These are phyloP conservation scores for Candida golubevii DNA, from an alignment of 805 yeast genomes.

Conservation along the genomic window DNA sequence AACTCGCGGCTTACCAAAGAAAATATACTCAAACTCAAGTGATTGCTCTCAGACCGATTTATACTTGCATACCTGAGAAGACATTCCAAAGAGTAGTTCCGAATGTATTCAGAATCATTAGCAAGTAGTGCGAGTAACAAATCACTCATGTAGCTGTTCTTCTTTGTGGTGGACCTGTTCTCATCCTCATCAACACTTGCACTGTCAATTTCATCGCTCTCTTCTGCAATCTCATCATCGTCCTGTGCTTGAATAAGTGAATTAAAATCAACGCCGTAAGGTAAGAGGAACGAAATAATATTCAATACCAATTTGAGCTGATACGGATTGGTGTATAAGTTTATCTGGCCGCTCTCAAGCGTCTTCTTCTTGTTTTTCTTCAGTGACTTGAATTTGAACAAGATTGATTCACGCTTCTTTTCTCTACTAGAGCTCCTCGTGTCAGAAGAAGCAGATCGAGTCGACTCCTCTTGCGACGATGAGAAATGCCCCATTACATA, in stretches of 20 bases:
- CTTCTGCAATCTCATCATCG: conserved; percentile 7
- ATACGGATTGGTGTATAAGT: conserved; percentile 31
- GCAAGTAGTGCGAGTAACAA: conserved; percentile 29
- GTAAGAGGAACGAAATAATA: conserved; percentile 29
- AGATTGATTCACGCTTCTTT: conserved; percentile 21
- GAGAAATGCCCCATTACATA: conserved; percentile 30
- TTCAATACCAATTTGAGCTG: conserved; percentile 29
- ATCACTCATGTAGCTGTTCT: conserved; percentile 26
- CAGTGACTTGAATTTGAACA: conserved; percentile 25
- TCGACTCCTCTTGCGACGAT: conserved; percentile 3
- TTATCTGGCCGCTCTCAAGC: conserved; percentile 15
- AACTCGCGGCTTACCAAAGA: conserved; percentile 27
- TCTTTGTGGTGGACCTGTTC: conserved; percentile 15
- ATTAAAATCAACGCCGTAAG: conserved; percentile 33
- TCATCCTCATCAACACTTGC: conserved; percentile 20
- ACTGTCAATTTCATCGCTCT: conserved; percentile 6
- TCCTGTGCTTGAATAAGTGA: conserved; percentile 16
- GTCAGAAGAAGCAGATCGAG: conserved; percentile 2
- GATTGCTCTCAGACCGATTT: conserved; percentile 34
- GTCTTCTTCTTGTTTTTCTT: conserved; percentile 19
- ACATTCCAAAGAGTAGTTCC: conserved; percentile 33
- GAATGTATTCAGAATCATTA: conserved; percentile 30
- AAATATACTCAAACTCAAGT: conserved; percentile 30
- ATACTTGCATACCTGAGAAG: conserved; percentile 26
- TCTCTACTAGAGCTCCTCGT: conserved; percentile 5